A percentile compares a stretch with the other conserved stretches of the same genome.
These are phyloP conservation scores for Talaromyces sp. DNA, from an alignment of 2,329 filamentous ascomycete species.

Conservation along the genomic window DNA sequence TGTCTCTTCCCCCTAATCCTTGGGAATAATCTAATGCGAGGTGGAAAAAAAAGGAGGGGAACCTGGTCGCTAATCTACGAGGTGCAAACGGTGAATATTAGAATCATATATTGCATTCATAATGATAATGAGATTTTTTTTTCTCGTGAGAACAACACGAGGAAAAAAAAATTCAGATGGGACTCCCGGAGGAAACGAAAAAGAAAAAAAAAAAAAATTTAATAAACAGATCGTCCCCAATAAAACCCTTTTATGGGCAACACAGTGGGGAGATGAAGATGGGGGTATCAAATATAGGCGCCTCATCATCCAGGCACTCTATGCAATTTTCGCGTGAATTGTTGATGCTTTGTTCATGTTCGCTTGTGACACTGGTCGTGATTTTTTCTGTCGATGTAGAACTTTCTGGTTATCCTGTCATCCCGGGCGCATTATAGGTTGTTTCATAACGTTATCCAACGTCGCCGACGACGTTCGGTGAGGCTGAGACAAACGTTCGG, in stretches of 20 bases:
- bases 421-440: no score
- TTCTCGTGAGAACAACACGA: not conserved
- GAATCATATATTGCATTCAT: not conserved
- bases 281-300: constrained; percentile 11
- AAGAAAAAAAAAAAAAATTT: not conserved
- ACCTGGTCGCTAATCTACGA: not conserved
- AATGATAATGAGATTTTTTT: not conserved
- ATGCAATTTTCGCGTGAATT: not conserved
- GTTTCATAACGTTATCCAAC: no score
- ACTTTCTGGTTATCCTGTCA: no score
- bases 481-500: no score
- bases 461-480: no score
- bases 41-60: not conserved
- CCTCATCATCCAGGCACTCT: constrained; percentile 12
- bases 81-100: not conserved
- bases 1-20: not conserved
- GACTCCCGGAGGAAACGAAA: not conserved
- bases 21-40: no score
- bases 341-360: no score
- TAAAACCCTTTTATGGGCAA: not conserved
- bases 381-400: no score
- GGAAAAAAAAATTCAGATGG: not conserved
- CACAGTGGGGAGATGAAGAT: not conserved
- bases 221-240: constrained; percentile 2
- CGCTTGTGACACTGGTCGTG: no score